phyloP scores from a whole-genome alignment of 1,284 basidiomycete genomes.

The Ustilago shanxiensis region DNA sequence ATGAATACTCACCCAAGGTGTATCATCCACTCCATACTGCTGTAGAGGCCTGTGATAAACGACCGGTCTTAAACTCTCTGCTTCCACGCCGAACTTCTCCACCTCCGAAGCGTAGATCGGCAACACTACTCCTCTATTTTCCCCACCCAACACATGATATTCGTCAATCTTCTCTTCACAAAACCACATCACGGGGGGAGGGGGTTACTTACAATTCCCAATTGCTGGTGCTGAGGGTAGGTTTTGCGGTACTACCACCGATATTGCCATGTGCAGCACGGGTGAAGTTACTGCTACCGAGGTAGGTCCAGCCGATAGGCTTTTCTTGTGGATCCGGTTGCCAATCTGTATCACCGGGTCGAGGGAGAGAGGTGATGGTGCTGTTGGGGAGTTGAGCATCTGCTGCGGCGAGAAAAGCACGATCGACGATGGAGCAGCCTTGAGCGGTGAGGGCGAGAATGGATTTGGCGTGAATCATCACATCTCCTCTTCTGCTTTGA shows the following conservation, averaged over 20 bases:
- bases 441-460: slow-evolving; percentile 48
- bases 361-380: not conserved
- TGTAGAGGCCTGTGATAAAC: slow-evolving; percentile 55
- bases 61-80: slow-evolving; percentile 41
- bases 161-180: too few relatives aligned
- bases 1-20: slow-evolving; percentile 54
- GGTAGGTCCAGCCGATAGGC: slow-evolving; percentile 62
- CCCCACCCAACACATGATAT: not conserved
- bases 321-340: slow-evolving; percentile 1
- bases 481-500: slow-evolving; percentile 52
- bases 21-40: slow-evolving; percentile 40
- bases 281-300: slow-evolving; percentile 67
- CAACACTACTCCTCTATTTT: slow-evolving; percentile 51
- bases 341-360: not conserved
- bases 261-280: slow-evolving; percentile 67
- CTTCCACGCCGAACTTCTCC: slow-evolving; percentile 29
- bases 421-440: slow-evolving; percentile 17
- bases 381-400: slow-evolving; percentile 17
- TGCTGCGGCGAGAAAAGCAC: slow-evolving; percentile 28
- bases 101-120: slow-evolving; percentile 52
- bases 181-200: too few relatives aligned
- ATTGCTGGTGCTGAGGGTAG: slow-evolving; percentile 52
- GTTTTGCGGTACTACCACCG: slow-evolving; percentile 27
- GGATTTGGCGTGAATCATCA: slow-evolving; percentile 68
- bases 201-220: slow-evolving; percentile 60